These are phyloP conservation scores for Microcera coccophila DNA, from an alignment of 2,329 filamentous ascomycete genomes.

Conservation along the genomic window DNA sequence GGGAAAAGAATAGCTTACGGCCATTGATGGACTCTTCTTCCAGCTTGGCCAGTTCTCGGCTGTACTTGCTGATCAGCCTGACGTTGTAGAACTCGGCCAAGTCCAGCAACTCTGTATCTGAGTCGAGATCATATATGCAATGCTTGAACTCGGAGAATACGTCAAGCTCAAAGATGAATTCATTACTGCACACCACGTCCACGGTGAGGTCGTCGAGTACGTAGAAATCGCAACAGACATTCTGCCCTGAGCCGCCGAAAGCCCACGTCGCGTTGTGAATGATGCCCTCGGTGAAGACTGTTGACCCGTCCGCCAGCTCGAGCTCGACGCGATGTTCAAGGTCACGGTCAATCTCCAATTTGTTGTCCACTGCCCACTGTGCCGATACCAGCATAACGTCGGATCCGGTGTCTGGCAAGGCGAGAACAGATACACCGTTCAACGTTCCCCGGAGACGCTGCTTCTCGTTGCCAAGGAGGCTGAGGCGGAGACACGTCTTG, in stretches of 20 bases:
- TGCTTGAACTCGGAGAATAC: background rate
- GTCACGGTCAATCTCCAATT: background rate
- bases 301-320: slow-evolving; percentile 2
- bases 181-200: slow-evolving; percentile 1
- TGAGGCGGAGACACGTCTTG: rapidly evolving
- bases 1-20: background rate
- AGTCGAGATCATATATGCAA: background rate
- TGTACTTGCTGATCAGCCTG: slow-evolving; percentile 1
- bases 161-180: background rate
- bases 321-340: background rate
- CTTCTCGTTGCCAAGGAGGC: background rate
- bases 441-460: background rate
- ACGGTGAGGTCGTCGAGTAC: background rate
- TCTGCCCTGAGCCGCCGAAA: rapidly evolving
- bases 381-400: slow-evolving; percentile 4
- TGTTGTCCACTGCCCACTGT: background rate
- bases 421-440: background rate
- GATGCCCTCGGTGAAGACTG: background rate
- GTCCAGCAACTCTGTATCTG: rapidly evolving
- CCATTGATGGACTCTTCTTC: background rate
- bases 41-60: rapidly evolving
- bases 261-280: background rate
- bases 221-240: background rate
- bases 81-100: slow-evolving; percentile 5
- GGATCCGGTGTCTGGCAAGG: slow-evolving; percentile 3